A percentile compares a stretch with the other conserved stretches of the same genome.
Evolutionary conservation across 257 asterid genomes (phyloP).

Genomic region (Rhazya stricta): DNA sequence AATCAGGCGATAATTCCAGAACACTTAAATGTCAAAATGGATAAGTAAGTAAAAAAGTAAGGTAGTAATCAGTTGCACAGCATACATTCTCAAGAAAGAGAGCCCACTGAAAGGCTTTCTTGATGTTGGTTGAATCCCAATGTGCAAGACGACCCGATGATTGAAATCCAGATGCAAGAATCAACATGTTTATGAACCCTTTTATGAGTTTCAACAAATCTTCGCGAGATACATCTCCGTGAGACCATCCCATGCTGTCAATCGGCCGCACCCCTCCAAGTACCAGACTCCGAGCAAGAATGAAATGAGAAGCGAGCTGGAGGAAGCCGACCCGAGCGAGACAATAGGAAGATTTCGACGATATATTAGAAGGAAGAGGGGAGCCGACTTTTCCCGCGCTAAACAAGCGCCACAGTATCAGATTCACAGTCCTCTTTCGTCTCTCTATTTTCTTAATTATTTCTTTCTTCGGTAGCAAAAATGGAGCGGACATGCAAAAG

Average conservation of each 20-base stretch:
- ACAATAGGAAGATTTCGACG: not conserved
- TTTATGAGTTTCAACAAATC: conserved; percentile 49
- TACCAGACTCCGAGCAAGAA: not conserved
- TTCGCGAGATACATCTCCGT: conserved; percentile 39
- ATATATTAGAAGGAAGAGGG: not conserved
- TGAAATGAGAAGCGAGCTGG: not conserved
- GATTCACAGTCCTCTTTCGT: no score
- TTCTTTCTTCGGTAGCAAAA: not conserved
- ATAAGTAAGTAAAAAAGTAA: conserved; percentile 1
- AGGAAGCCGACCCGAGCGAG: not conserved
- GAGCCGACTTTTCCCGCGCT: conserved; percentile 1
- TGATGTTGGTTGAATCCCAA: conserved; percentile 58
- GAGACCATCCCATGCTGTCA: conserved; percentile 36
- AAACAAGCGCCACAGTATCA: not conserved
- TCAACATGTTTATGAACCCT: conserved; percentile 52
- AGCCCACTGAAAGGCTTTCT: conserved; percentile 63
- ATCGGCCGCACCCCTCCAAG: not conserved
- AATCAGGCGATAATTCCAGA: not conserved
- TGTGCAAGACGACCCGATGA: conserved; percentile 62
- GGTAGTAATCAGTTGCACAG: not conserved
- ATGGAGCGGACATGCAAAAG: no score
- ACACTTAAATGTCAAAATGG: not conserved
- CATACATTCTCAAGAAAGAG: conserved; percentile 54
- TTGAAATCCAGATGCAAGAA: conserved; percentile 74
- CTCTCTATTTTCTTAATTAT: no score